phyloP scores from a whole-genome alignment of 345 rosid species.

The Sonneratia alba region DNA sequence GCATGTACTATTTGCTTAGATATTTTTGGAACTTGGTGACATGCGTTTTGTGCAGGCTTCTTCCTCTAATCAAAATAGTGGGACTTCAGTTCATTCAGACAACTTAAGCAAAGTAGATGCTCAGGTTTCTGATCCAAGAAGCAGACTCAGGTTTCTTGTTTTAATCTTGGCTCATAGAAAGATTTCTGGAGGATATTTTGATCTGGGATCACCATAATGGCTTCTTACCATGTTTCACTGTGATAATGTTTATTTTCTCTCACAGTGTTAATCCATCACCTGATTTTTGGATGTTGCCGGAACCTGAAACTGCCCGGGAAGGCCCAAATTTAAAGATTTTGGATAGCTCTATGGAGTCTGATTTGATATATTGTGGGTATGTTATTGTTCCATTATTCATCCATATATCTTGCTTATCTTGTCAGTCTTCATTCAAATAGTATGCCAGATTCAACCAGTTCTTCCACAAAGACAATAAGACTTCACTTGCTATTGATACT shows the following conservation, averaged over 20 bases:
- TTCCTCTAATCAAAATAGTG: slow-evolving; percentile 12
- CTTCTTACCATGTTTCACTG: slow-evolving; percentile 6
- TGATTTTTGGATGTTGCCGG: slow-evolving; percentile 37
- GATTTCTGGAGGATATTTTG: background rate
- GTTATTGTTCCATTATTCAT: background rate
- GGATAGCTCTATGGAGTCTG: slow-evolving; percentile 11
- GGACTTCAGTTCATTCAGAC: slow-evolving; percentile 16
- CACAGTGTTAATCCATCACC: slow-evolving; percentile 42
- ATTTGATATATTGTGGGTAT: slow-evolving; percentile 25
- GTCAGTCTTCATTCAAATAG: background rate
- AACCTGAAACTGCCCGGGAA: slow-evolving; percentile 20
- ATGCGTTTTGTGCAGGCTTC: slow-evolving; percentile 31
- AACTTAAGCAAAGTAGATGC: slow-evolving; percentile 19
- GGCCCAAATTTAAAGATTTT: slow-evolving; percentile 8
- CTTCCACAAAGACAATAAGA: background rate
- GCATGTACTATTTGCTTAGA: background rate
- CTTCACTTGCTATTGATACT: background rate
- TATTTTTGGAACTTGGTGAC: background rate
- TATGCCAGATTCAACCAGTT: background rate
- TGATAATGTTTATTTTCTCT: background rate
- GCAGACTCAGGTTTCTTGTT: slow-evolving; percentile 26
- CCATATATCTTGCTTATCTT: background rate
- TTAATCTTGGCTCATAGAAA: background rate
- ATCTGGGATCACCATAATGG: slow-evolving; percentile 9
- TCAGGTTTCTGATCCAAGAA: slow-evolving; percentile 14